Conservation (phyloP, 176 grass and related monocot genomes). For the Oryza meridionalis region DNA sequence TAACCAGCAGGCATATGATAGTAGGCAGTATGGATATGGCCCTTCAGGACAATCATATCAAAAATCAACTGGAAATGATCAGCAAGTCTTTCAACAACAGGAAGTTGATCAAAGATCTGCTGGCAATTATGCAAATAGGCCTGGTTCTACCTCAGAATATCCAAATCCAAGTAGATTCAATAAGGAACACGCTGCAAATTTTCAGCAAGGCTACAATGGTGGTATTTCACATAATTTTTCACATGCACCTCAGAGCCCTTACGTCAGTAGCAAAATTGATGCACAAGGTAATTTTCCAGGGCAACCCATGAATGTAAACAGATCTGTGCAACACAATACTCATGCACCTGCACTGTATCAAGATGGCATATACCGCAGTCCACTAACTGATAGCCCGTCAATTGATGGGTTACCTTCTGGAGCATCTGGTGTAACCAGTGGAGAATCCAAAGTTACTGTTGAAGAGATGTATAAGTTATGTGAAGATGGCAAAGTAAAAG, state of each 20-base stretch:
- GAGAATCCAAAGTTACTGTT: constrained; percentile 62
- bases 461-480: constrained; percentile 81
- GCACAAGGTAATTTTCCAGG: constrained; percentile 33
- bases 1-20: constrained; percentile 38
- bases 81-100: constrained; percentile 43
- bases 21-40: constrained; percentile 41
- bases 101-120: constrained; percentile 41
- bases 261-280: constrained; percentile 35
- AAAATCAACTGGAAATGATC: constrained; percentile 37
- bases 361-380: constrained; percentile 26
- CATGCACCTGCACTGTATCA: constrained; percentile 31
- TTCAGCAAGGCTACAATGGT: constrained; percentile 44
- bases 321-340: constrained; percentile 35
- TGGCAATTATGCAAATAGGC: constrained; percentile 31
- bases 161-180: constrained; percentile 34
- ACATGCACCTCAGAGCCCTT: constrained; percentile 39
- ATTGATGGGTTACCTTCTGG: constrained; percentile 38
- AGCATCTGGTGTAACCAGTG: constrained; percentile 37
- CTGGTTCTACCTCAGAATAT: constrained; percentile 33
- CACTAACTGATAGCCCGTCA: constrained; percentile 1
- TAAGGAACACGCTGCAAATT: constrained; percentile 40
- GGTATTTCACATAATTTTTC: constrained; percentile 49
- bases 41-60: constrained; percentile 40
- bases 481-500: constrained; percentile 75
- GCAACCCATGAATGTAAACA: constrained; percentile 37